phyloP scores from a whole-genome alignment of 2,329 filamentous ascomycete species.

The Fusarium tricinctum region DNA sequence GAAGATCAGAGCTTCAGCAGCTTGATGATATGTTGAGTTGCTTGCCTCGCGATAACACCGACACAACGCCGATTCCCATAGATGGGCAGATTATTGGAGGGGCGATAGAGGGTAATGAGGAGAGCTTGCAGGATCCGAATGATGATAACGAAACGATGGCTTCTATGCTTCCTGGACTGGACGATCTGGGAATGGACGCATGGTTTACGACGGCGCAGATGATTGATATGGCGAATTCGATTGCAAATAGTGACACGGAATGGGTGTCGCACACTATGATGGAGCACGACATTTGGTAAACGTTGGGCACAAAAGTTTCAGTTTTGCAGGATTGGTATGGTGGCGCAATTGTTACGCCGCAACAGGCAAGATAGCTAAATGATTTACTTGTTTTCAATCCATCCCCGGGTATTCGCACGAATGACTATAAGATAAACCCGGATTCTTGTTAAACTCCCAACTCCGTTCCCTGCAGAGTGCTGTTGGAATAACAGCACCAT shows the following conservation, averaged over 20 bases:
- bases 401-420: too few species aligned
- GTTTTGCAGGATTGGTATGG: too few species aligned
- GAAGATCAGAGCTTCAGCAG: slow-evolving; percentile 61
- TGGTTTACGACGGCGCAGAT: slow-evolving; percentile 62
- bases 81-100: slow-evolving; percentile 39
- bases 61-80: slow-evolving; percentile 4
- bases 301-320: not conserved
- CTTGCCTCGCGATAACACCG: slow-evolving; percentile 36
- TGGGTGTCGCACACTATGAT: slow-evolving; percentile 63
- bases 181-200: slow-evolving; percentile 49
- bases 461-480: not conserved
- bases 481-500: not conserved
- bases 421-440: too few species aligned
- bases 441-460: not conserved
- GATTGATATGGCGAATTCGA: slow-evolving; percentile 63
- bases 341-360: too few species aligned
- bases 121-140: slow-evolving; percentile 1
- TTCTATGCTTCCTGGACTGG: slow-evolving; percentile 36
- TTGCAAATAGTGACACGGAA: slow-evolving; percentile 60
- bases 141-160: slow-evolving; percentile 38
- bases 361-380: too few species aligned
- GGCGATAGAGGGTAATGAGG: not conserved
- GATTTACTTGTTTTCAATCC: too few species aligned
- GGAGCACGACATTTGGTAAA: slow-evolving; percentile 59
- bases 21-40: slow-evolving; percentile 57